Evolutionary conservation across 768 basidiomycete genomes (phyloP), one percentile per base, ranked within the genome.

Genomic region (Pleurotus tuber-regium): DNA sequence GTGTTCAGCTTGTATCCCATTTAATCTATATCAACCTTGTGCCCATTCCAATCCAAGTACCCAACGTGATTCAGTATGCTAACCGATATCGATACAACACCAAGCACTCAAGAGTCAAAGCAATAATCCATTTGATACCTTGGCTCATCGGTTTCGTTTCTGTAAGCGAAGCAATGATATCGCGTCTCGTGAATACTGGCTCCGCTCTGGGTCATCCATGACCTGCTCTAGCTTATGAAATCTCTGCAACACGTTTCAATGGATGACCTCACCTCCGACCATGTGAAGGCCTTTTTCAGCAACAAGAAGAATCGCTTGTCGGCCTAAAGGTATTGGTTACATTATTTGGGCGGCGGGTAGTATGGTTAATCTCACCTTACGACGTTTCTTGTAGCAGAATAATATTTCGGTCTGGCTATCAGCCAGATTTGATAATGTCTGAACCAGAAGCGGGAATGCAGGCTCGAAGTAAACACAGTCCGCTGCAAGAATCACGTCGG

Each of bases 381-480:
- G 78, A 48, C 94, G 78, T 63, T 95, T 96, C 70, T 94, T 94
- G 72, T 93, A 96, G 63, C 92, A 94, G 68, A 98, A 93, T 29
- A 96, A 66, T 33, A 95, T 78, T 51, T 92, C 86, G 14, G 86
- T 79, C 16, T 67, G 66, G 30, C 66, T 64, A 18, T 75, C 71
- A 1, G 78, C 72, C 30, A 96, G 78, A 38, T 86, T 79, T 28
- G 71, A 75, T 26, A 98, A 73, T 0, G 93, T 95, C 56, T 84
- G 68, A 2, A 94, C 88, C 1, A 98, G 80, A 10, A 94, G 77
- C 6, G 92, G 87, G 61, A 97, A 98, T 0, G 91, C 84, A 10
- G 92, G 91, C 67, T 97, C 94, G 57, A 92, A 93, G 70, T 98
- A 98, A 7, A 98, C 93, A 59, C 94, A 98, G 62, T 98, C 94